Percentiles rank a stretch among this genome's conserved stretches.
These are phyloP conservation scores for Phenoliferia sp. DNA, from an alignment of 1,284 basidiomycete species.

Conservation along the genomic window DNA sequence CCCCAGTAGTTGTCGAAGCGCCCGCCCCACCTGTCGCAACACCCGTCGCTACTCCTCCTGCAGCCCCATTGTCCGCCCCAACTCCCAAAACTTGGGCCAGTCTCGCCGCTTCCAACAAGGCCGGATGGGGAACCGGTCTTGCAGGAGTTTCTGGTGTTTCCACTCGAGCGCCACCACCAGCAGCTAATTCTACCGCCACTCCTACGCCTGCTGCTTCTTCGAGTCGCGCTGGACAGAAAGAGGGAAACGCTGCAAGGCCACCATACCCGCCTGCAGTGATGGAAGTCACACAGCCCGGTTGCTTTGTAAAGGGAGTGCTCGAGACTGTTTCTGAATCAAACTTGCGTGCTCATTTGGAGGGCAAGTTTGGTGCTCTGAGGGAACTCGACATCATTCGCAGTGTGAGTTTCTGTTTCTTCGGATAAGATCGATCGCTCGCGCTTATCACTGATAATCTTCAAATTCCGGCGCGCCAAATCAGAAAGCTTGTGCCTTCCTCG, in stretches of 20 bases:
- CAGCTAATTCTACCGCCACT: neutral
- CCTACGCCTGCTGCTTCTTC: neutral
- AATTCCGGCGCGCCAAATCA: neutral
- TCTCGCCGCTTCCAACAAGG: conserved; percentile 71
- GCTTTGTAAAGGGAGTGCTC: conserved; percentile 84
- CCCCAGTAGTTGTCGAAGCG: neutral
- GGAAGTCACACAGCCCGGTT: conserved; percentile 61
- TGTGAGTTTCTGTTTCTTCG: conserved; percentile 15
- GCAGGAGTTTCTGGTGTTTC: conserved; percentile 18
- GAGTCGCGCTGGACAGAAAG: neutral
- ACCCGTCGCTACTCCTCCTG: conserved; percentile 41
- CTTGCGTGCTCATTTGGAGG: conserved; percentile 57
- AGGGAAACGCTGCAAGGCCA: neutral
- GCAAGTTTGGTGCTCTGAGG: conserved; percentile 78
- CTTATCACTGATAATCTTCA: neutral
- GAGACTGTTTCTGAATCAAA: conserved; percentile 63
- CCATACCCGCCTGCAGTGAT: conserved; percentile 41
- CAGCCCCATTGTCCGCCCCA: conserved; percentile 48
- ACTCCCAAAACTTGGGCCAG: conserved; percentile 82
- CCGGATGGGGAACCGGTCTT: conserved; percentile 60
- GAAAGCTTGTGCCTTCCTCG: conserved; percentile 92
- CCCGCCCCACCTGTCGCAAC: conserved; percentile 34
- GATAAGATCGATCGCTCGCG: neutral
- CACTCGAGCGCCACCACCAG: conserved; percentile 2
- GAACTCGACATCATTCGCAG: conserved; percentile 80